A percentile compares a stretch with the other conserved stretches of the same genome.
Conservation (phyloP, 2,329 filamentous ascomycete genomes). For the Fusarium proliferatum region DNA sequence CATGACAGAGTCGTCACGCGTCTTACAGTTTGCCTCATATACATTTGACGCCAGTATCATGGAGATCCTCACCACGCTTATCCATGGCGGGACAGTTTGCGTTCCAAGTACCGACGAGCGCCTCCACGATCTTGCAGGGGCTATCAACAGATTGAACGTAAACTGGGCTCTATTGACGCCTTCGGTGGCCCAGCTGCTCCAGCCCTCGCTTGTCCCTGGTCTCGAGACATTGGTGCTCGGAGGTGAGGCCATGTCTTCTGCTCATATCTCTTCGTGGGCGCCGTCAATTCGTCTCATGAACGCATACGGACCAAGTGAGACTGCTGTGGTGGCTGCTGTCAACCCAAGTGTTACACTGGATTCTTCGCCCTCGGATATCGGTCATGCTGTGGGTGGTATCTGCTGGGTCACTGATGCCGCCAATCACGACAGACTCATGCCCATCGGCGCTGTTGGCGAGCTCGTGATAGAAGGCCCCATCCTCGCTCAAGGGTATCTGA, state of each 20-base stretch:
- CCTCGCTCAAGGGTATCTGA: conserved; percentile 62
- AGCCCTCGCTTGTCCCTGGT: conserved; percentile 18
- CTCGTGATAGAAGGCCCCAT: conserved; percentile 51
- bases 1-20: conserved; percentile 6
- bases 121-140: conserved; percentile 47
- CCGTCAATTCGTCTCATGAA: conserved; percentile 33
- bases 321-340: conserved; percentile 29
- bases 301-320: conserved; percentile 39
- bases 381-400: conserved; percentile 19
- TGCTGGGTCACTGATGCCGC: conserved; percentile 44
- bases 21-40: conserved; percentile 28
- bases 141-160: conserved; percentile 16
- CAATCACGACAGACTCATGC: conserved; percentile 42
- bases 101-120: conserved; percentile 52
- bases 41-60: conserved; percentile 47
- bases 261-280: conserved; percentile 30
- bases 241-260: conserved; percentile 39
- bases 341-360: neutral
- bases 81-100: conserved; percentile 47
- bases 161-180: conserved; percentile 41
- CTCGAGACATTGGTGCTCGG: conserved; percentile 33
- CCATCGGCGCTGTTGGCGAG: conserved; percentile 48
- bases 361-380: conserved; percentile 32
- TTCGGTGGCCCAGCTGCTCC: conserved; percentile 28
- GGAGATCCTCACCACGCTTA: conserved; percentile 32